Percentiles rank a stretch among this genome's conserved stretches.
Evolutionary conservation across 176 grass and related monocot genomes (phyloP).

Genomic region (Thinopyrum elongatum): DNA sequence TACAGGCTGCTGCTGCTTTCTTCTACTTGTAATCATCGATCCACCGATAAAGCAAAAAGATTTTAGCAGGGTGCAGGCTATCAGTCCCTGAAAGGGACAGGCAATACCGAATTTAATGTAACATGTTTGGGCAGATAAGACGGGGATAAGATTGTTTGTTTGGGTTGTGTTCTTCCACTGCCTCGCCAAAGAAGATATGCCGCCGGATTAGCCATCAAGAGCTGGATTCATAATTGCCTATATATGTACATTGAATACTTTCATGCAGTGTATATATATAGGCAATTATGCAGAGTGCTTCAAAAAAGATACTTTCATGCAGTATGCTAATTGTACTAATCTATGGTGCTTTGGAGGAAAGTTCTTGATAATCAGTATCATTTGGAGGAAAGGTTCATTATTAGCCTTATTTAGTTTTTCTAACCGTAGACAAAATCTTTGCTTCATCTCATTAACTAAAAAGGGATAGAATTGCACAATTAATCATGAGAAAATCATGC

Average conservation of each 20-base stretch:
- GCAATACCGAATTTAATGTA: constrained; percentile 36
- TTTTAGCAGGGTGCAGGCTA: constrained; percentile 38
- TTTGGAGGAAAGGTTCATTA: constrained; percentile 21
- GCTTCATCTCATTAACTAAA: no score
- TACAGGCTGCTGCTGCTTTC: constrained; percentile 28
- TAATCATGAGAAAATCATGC: no score
- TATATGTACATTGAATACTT: not conserved
- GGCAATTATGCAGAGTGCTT: no score
- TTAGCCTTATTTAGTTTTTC: not conserved
- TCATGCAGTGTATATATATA: no score
- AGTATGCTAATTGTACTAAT: constrained; percentile 8
- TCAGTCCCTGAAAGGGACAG: constrained; percentile 34
- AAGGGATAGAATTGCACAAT: no score
- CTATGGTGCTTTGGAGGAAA: not conserved
- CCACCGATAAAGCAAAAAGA: constrained; percentile 47
- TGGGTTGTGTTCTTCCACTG: constrained; percentile 30
- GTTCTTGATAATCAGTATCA: not conserved
- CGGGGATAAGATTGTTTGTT: constrained; percentile 50
- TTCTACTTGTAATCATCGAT: constrained; percentile 41
- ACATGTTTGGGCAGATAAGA: constrained; percentile 49
- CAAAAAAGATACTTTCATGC: not conserved
- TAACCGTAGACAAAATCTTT: no score
- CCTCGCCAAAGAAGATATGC: constrained; percentile 19
- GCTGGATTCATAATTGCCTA: not conserved
- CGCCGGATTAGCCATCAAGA: constrained; percentile 26